A percentile compares a stretch with the other conserved stretches of the same genome.
phyloP scores from a whole-genome alignment of 176 grass and related monocot species.

The Ananas comosus region DNA sequence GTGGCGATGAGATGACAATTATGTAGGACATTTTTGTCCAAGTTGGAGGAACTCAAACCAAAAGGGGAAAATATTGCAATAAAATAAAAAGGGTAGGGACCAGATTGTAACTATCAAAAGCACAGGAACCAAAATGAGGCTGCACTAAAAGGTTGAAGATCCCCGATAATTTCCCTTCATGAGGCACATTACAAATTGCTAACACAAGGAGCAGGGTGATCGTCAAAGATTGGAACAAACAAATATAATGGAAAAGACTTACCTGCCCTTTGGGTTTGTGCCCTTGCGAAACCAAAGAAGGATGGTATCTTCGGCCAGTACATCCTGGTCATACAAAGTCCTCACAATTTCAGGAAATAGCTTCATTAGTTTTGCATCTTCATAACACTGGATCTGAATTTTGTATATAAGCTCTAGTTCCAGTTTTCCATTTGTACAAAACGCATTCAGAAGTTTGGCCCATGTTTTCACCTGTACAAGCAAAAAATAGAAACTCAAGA shows the following conservation, averaged over 20 bases:
- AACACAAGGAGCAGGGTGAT: too few relatives aligned
- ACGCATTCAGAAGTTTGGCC: conserved; percentile 77
- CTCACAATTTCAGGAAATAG: conserved; percentile 94
- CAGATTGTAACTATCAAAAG: too few relatives aligned
- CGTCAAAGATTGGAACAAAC: not conserved
- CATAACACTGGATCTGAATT: conserved; percentile 83
- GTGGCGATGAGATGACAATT: too few relatives aligned
- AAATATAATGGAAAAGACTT: not conserved
- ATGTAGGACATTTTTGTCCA: too few relatives aligned
- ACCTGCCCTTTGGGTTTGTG: conserved; percentile 94
- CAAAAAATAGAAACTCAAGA: conserved; percentile 3
- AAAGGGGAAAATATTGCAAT: too few relatives aligned
- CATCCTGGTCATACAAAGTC: conserved; percentile 88
- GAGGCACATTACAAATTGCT: too few relatives aligned
- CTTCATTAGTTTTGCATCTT: conserved; percentile 93
- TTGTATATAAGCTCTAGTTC: conserved; percentile 96
- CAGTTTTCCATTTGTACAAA: conserved; percentile 73
- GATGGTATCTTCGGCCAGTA: conserved; percentile 91
- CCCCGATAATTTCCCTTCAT: too few relatives aligned
- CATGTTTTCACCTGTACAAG: conserved; percentile 73
- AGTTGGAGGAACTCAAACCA: too few relatives aligned
- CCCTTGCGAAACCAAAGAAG: conserved; percentile 91
- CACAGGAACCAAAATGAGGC: too few relatives aligned
- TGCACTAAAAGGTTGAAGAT: too few relatives aligned
- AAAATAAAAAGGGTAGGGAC: too few relatives aligned